Evolutionary conservation across 164 flowering plant genomes (phyloP), one percentile per base, ranked within the genome.

Genomic region (Euptelea pleiosperma): DNA sequence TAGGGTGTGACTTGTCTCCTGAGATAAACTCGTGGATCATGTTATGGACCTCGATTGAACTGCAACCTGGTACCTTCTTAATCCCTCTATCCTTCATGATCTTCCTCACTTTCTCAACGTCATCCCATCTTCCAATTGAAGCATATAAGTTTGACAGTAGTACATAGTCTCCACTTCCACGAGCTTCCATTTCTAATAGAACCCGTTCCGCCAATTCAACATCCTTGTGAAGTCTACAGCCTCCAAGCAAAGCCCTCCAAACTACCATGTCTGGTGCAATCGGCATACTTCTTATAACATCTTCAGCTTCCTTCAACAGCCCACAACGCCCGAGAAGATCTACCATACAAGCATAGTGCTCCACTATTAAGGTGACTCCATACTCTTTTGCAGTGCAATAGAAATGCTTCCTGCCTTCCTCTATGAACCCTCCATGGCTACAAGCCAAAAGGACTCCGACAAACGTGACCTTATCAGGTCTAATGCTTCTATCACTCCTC

Each of bases 271-370:
- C 72, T 2, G 67, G 72, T 35, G 25, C 22, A n/a, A 57, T 68
- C 8, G 46, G 57, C 72, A 72, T 64, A 50, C 29, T 64, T 41
- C 40, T 53, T 12, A 72, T 61, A 8, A 68, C 19, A 21, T 67
- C 61, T 56, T 61, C 63, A 11, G 76, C 70, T 41, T 72, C 76
- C 16, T 52, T 29, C 15, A 68, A 36, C 15, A 55, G 45, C n/a
- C 75, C 75, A 54, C 33, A 43, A 37, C 75, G 33, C 11, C 66
- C 69, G 14, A 72, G 66, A 52, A 72, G 72, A 57, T 72, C 76
- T 30, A 64, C 72, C 40, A 72, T 46, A 49, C 76, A 72, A 28
- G 70, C 64, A 33, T 68, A 72, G 28, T 72, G 72, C 57, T 64
- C 72, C 24, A 72, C 37, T 24, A 64, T 37, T 25, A n/a, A 60